Evolutionary conservation across 768 basidiomycete genomes (phyloP).

Genomic region (Pholiota conissans): DNA sequence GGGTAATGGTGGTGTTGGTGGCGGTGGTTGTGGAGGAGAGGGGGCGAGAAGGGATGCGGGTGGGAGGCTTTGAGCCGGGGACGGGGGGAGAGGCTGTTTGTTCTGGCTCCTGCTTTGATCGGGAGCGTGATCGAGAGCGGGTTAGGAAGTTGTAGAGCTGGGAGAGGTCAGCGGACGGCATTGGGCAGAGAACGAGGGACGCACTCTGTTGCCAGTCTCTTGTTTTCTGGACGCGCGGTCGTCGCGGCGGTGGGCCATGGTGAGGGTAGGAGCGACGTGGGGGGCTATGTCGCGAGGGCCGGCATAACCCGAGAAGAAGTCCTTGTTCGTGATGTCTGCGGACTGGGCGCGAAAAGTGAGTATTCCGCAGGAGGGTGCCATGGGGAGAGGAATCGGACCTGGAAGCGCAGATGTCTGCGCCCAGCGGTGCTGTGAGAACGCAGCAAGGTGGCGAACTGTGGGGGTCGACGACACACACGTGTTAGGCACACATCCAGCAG

Average conservation of each 20-base stretch:
- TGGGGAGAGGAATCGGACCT: conserved; percentile 26
- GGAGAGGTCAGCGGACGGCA: conserved; percentile 1
- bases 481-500: conserved; percentile 37
- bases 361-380: conserved; percentile 18
- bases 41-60: conserved; percentile 58
- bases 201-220: conserved; percentile 49
- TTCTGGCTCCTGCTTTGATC: conserved; percentile 33
- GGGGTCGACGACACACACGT: conserved; percentile 40
- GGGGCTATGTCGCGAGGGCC: conserved; percentile 23
- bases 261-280: conserved; percentile 11
- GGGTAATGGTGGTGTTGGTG: conserved; percentile 60
- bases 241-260: conserved; percentile 28
- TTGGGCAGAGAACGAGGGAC: conserved; percentile 12
- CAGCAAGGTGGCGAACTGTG: conserved; percentile 40
- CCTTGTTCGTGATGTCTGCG: conserved; percentile 17
- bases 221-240: conserved; percentile 41
- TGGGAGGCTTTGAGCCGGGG: conserved; percentile 43
- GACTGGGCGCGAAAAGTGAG: conserved; percentile 16
- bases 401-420: conserved; percentile 21
- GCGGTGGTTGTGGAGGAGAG: conserved; percentile 65
- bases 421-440: conserved; percentile 38
- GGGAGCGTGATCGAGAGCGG: conserved; percentile 63
- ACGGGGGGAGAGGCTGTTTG: conserved; percentile 3
- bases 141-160: conserved; percentile 65
- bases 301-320: conserved; percentile 33